Base-by-base conservation (phyloP, 257 asterid species). In the Forsythia viridissima region DNA sequence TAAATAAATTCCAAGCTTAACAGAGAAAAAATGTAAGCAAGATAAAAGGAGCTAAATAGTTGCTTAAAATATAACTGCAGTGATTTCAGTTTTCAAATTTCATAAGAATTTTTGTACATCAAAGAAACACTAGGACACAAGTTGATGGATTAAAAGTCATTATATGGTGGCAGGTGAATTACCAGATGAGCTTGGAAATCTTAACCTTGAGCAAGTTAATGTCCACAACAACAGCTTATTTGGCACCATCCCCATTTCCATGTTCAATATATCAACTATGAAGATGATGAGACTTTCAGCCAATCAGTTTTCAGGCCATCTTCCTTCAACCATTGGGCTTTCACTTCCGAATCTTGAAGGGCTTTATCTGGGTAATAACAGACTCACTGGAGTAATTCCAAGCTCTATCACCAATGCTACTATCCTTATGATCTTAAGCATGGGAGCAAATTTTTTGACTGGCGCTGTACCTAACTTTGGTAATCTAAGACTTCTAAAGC, bases 331-430 rank as follows among this genome's bases (percentile, higher is more conserved):
- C 55, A 3, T 76, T 43, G 89, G 80, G 30, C 63, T 61, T 68
- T 80, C 83, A 43, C 86, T 79, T 75, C 86, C 86, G 16, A 84
- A 65, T 69, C 78, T 86, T 4, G 55, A 77, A 66, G 8, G 12
- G 73, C 80, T 87, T 77, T 70, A 68, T 39, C 12, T 82, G 67
- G 30, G 68, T 5, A 10, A 0, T 1, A 90, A 90, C 82, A 66
- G 70, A 55, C 77, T 90, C 70, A 81, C 76, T 61, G 94, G 96
- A n/a, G 48, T 5, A 10, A 77, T 91, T 36, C 91, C 92, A 12
- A 57, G 81, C 42, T 88, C 79, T 37, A 80, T 88, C 16, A 77
- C 42, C 78, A 91, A 91, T 83, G 89, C 91, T 78, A 76, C 94
- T 59, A 83, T 80, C 21, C 89, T 91, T 68, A 3, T 43, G 4